Evolutionary conservation across 805 yeast genomes (phyloP).

Genomic region (Metschnikowia hibisci): DNA sequence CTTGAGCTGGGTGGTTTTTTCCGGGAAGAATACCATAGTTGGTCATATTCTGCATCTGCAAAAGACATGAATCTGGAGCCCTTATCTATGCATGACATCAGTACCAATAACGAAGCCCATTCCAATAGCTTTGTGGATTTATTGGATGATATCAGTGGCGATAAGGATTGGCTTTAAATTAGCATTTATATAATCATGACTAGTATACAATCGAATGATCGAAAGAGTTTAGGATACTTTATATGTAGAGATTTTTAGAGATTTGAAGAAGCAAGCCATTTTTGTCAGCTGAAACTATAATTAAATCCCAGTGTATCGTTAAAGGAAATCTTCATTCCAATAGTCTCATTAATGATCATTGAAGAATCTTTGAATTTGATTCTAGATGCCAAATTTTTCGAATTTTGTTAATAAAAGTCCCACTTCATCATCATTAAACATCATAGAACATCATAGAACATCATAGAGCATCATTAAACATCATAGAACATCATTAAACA

Average conservation of each 20-base stretch:
- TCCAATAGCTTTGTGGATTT: slow-evolving; percentile 13
- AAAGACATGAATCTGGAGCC: slow-evolving; percentile 6
- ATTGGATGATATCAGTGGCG: slow-evolving; percentile 10
- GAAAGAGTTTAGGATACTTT: no score
- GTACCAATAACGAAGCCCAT: slow-evolving; percentile 7
- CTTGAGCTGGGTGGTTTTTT: slow-evolving; percentile 61
- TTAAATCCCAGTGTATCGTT: background rate
- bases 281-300: background rate
- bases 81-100: slow-evolving; percentile 1
- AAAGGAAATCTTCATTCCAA: background rate
- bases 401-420: no score
- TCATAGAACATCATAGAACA: background rate
- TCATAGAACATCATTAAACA: no score
- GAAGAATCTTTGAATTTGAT: no score
- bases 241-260: no score
- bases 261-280: no score
- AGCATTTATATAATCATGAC: background rate
- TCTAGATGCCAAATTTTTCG: no score
- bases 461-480: slow-evolving; percentile 28
- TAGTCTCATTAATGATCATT: no score
- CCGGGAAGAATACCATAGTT: slow-evolving; percentile 24
- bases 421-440: background rate
- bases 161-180: slow-evolving; percentile 4
- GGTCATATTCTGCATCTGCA: slow-evolving; percentile 4
- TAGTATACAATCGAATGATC: no score